A percentile compares a stretch with the other conserved stretches of the same genome.
These are phyloP conservation scores for Salvia sclarea DNA, from an alignment of 305 asterid genomes.

Conservation along the genomic window DNA sequence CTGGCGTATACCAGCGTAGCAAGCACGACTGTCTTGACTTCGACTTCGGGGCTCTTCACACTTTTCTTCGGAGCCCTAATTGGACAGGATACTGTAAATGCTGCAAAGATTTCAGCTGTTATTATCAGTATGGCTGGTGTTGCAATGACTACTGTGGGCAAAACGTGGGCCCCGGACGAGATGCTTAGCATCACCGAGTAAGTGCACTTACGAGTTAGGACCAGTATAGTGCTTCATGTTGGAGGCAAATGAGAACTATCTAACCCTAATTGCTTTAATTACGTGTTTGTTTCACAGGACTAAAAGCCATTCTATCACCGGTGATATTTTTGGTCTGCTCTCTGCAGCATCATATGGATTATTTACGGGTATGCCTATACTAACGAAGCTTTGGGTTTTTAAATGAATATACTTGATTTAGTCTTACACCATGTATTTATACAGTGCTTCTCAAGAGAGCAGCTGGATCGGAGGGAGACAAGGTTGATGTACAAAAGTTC, in stretches of 20 bases:
- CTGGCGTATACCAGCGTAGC: conserved; percentile 82
- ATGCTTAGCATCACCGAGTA: conserved; percentile 54
- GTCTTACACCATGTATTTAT: conserved; percentile 11
- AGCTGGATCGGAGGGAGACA: conserved; percentile 72
- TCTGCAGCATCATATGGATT: conserved; percentile 75
- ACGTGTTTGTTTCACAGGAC: conserved; percentile 38
- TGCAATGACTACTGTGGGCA: conserved; percentile 71
- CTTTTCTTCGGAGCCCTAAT: conserved; percentile 68
- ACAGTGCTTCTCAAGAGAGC: conserved; percentile 75
- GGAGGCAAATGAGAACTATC: neutral
- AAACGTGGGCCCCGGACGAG: conserved; percentile 80
- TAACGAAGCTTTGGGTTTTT: neutral
- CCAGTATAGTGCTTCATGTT: neutral
- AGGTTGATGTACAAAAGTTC: conserved; percentile 61
- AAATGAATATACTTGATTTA: neutral
- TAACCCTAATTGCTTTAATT: neutral
- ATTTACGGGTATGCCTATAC: conserved; percentile 55
- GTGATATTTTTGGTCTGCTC: conserved; percentile 68
- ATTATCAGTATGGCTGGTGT: conserved; percentile 70
- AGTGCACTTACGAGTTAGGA: conserved; percentile 32
- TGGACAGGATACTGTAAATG: conserved; percentile 55
- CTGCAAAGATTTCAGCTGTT: conserved; percentile 58
- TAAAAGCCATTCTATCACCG: conserved; percentile 49
- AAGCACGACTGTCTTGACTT: conserved; percentile 73
- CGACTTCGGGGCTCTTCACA: conserved; percentile 80